These are phyloP conservation scores for Phyllosticta citrichinensis DNA, from an alignment of 2,329 filamentous ascomycete species.

Conservation along the genomic window DNA sequence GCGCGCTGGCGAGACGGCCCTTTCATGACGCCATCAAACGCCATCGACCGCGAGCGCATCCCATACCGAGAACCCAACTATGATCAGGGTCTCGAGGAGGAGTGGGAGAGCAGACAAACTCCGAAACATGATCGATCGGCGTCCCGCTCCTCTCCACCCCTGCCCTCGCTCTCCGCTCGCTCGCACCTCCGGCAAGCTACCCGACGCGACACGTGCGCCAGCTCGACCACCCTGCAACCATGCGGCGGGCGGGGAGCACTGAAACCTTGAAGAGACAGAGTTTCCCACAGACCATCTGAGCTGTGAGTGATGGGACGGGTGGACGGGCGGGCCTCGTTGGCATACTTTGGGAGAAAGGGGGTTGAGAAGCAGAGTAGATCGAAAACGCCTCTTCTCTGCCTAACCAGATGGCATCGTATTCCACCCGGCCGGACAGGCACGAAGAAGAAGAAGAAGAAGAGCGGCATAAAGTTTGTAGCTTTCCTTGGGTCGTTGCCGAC, in stretches of 20 bases:
- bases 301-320: background rate
- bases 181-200: background rate
- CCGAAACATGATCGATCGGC: background rate
- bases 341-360: background rate
- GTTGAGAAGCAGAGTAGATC: background rate
- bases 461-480: background rate
- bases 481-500: background rate
- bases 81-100: too few species aligned
- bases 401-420: background rate
- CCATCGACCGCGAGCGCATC: too few species aligned
- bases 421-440: background rate
- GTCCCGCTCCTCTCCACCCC: background rate
- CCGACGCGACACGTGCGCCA: background rate
- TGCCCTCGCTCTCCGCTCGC: background rate
- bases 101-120: background rate
- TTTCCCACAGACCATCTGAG: background rate
- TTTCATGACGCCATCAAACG: too few species aligned
- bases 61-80: too few species aligned
- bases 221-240: background rate
- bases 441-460: background rate
- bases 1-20: too few species aligned
- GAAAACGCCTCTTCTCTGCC: background rate
- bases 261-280: background rate
- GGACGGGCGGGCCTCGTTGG: background rate
- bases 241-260: background rate